phyloP scores from a whole-genome alignment of 331 rosid species.

The Telfairia occidentalis region DNA sequence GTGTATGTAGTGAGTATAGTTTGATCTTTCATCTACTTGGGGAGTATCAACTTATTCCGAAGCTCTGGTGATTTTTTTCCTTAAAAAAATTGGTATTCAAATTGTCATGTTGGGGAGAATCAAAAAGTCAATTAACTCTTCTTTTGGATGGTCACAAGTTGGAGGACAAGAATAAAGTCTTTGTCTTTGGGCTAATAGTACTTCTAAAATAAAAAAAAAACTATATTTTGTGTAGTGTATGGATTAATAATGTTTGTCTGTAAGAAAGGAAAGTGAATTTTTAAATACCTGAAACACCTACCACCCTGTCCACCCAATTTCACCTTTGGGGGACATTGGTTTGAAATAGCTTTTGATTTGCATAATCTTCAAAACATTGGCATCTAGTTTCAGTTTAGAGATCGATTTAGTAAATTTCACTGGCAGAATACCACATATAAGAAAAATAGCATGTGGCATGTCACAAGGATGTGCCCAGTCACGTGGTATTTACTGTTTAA shows the following conservation, averaged over 20 bases:
- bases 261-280: background rate
- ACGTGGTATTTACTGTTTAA: background rate
- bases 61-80: background rate
- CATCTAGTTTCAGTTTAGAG: background rate
- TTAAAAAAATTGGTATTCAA: background rate
- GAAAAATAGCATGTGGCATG: slow-evolving; percentile 1
- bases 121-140: background rate
- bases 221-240: background rate
- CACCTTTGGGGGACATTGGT: background rate
- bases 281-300: background rate
- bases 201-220: background rate
- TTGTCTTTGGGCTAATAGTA: background rate
- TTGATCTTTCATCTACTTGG: background rate
- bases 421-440: background rate
- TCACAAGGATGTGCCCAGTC: background rate
- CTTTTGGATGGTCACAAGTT: background rate
- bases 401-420: background rate
- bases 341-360: background rate
- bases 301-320: background rate
- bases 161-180: background rate
- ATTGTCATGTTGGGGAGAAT: background rate
- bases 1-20: background rate
- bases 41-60: background rate
- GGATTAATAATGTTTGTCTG: background rate
- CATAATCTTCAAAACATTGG: background rate